These are phyloP conservation scores for Pythium brachiatum DNA, from an alignment of 352 stramenopile species.

Conservation along the genomic window DNA sequence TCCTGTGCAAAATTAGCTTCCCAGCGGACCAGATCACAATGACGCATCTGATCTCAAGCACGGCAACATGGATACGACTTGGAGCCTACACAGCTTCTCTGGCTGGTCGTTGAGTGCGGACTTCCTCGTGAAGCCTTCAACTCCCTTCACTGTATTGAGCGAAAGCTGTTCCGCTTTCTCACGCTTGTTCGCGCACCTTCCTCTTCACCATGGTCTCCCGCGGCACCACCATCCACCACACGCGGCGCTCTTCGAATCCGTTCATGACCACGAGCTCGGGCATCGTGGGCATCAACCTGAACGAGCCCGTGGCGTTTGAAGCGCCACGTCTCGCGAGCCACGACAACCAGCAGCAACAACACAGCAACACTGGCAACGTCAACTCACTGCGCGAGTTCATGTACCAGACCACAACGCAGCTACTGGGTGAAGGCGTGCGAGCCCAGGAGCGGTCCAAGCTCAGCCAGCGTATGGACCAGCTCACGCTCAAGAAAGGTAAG, in stretches of 20 bases:
- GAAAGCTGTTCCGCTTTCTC: not conserved
- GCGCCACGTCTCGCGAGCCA: slow-evolving; percentile 35
- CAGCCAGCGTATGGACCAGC: slow-evolving; percentile 78
- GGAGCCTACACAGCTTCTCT: not conserved
- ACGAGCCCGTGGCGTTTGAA: slow-evolving; percentile 64
- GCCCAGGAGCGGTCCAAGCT: slow-evolving; percentile 47
- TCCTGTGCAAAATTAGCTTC: slow-evolving; percentile 3
- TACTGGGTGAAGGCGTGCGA: slow-evolving; percentile 45
- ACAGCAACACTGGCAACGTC: not conserved
- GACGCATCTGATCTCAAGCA: slow-evolving; percentile 2
- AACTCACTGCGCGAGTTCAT: slow-evolving; percentile 65
- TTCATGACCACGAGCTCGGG: slow-evolving; percentile 86
- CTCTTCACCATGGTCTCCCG: slow-evolving; percentile 54
- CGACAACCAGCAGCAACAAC: slow-evolving; percentile 37
- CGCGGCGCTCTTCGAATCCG: slow-evolving; percentile 62
- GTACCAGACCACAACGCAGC: slow-evolving; percentile 70
- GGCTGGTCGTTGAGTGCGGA: not conserved
- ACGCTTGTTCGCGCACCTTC: not conserved
- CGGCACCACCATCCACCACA: slow-evolving; percentile 72
- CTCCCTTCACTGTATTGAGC: not conserved
- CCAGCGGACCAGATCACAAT: not conserved
- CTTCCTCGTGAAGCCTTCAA: not conserved
- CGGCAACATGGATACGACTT: not conserved
- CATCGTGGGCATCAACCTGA: slow-evolving; percentile 78
- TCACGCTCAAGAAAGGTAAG: slow-evolving; percentile 60